Conservation (phyloP, 2,329 filamentous ascomycete genomes). For the Nemania sp. region DNA sequence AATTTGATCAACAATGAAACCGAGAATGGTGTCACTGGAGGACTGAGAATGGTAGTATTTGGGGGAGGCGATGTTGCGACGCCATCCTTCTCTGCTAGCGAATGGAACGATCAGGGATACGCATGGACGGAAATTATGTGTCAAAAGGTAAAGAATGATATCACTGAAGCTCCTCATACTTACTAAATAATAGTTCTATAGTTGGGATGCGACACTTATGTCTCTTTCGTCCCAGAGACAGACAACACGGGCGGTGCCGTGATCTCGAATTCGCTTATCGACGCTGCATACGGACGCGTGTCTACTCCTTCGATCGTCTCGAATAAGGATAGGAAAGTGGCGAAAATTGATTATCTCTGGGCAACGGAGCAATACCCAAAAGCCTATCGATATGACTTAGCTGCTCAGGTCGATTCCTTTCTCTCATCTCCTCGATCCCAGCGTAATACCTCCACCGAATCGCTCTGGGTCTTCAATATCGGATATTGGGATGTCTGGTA, state of each 20-base stretch:
- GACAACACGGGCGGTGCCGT: slow-evolving; percentile 57
- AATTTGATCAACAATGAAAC: slow-evolving; percentile 1
- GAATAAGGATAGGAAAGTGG: neutral
- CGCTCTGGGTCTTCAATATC: slow-evolving; percentile 56
- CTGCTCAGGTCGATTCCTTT: slow-evolving; percentile 50
- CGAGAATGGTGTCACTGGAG: slow-evolving; percentile 27
- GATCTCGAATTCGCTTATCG: slow-evolving; percentile 60
- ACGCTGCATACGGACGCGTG: slow-evolving; percentile 45
- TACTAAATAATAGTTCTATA: slow-evolving; percentile 32
- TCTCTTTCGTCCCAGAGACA: slow-evolving; percentile 49
- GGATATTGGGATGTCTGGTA: slow-evolving; percentile 61
- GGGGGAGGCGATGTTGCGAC: slow-evolving; percentile 54
- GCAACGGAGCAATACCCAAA: slow-evolving; percentile 48
- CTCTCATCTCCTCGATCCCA: slow-evolving; percentile 44
- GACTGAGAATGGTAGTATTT: slow-evolving; percentile 56
- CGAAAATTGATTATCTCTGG: slow-evolving; percentile 46
- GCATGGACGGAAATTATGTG: slow-evolving; percentile 56
- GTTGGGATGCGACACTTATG: slow-evolving; percentile 51
- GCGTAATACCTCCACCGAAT: slow-evolving; percentile 47
- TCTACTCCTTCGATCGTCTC: neutral
- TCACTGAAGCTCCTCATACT: neutral
- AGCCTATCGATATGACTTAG: slow-evolving; percentile 46
- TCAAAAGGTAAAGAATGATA: slow-evolving; percentile 44
- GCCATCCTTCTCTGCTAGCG: slow-evolving; percentile 33
- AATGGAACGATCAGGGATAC: slow-evolving; percentile 15